These are phyloP conservation scores for Diaporthe longicolla DNA, from an alignment of 2,329 filamentous ascomycete species.

Conservation along the genomic window DNA sequence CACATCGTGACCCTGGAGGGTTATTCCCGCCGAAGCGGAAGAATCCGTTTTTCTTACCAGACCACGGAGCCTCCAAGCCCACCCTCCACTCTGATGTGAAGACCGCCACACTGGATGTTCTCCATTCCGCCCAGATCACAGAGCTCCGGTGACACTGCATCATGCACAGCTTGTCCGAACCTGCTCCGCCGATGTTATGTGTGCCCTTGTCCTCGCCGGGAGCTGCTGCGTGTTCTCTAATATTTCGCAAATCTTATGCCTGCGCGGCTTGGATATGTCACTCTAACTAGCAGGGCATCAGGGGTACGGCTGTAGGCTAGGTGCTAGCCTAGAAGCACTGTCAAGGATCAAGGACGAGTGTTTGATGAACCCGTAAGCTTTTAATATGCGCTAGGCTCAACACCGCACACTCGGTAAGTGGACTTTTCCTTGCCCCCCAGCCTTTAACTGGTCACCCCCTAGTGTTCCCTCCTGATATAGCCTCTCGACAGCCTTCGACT, in stretches of 20 bases:
- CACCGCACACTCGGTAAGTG: constrained; percentile 23
- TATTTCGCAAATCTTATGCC: constrained; percentile 14
- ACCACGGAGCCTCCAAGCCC: constrained; percentile 1
- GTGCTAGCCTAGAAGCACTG: constrained; percentile 10
- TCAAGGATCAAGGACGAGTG: constrained; percentile 31
- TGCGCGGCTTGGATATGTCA: constrained; percentile 1
- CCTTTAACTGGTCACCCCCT: constrained; percentile 29
- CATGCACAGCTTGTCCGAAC: constrained; percentile 23
- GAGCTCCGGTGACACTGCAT: constrained; percentile 11
- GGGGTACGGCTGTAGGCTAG: constrained; percentile 18
- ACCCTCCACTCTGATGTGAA: neutral
- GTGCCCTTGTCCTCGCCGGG: neutral
- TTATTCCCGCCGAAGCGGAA: constrained; percentile 16
- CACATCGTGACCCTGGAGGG: neutral
- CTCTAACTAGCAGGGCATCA: constrained; percentile 13
- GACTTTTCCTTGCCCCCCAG: constrained; percentile 16
- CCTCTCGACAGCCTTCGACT: constrained; percentile 16
- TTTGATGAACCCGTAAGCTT: constrained; percentile 31
- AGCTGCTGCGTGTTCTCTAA: neutral
- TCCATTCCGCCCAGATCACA: constrained; percentile 17
- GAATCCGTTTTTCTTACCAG: constrained; percentile 17
- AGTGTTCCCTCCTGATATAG: constrained; percentile 28
- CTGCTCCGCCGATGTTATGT: constrained; percentile 21
- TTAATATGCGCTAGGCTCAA: constrained; percentile 32
- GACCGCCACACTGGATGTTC: constrained; percentile 8